Percentiles rank a stretch among this genome's conserved stretches.
Evolutionary conservation across 2,329 filamentous ascomycete species (phyloP).

Genomic region (Colletotrichum sp.): DNA sequence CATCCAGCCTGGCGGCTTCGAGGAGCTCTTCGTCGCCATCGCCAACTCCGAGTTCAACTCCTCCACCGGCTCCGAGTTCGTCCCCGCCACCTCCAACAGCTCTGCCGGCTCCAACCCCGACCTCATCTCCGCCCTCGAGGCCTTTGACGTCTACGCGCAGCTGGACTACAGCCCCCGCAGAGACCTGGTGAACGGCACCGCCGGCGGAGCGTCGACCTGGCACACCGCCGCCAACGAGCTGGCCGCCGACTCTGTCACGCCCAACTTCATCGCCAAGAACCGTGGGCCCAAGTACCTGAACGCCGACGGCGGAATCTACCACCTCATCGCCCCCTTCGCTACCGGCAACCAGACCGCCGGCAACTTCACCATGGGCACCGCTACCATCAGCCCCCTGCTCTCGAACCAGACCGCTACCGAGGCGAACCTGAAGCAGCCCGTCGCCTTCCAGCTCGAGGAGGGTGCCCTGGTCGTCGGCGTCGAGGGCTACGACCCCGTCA

Average conservation of each 20-base stretch:
- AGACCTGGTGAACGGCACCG: slow-evolving; percentile 44
- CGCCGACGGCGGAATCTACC: slow-evolving; percentile 36
- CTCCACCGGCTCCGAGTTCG: slow-evolving; percentile 32
- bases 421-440: neutral
- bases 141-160: slow-evolving; percentile 47
- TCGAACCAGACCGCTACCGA: slow-evolving; percentile 3
- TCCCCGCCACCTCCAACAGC: slow-evolving; percentile 5
- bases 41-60: slow-evolving; percentile 33
- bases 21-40: slow-evolving; percentile 44
- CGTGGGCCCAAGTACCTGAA: slow-evolving; percentile 50
- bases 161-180: slow-evolving; percentile 41
- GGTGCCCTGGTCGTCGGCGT: slow-evolving; percentile 25
- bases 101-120: slow-evolving; percentile 24
- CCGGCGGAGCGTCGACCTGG: slow-evolving; percentile 36
- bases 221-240: slow-evolving; percentile 40
- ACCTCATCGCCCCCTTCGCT: slow-evolving; percentile 47
- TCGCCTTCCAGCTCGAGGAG: slow-evolving; percentile 30
- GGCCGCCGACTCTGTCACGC: slow-evolving; percentile 30
- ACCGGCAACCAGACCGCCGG: slow-evolving; percentile 40
- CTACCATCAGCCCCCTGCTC: slow-evolving; percentile 33
- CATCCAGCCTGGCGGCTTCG: slow-evolving; percentile 51
- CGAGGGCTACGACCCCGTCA: slow-evolving; percentile 24
- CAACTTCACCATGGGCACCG: slow-evolving; percentile 47
- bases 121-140: slow-evolving; percentile 38
- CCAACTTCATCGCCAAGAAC: slow-evolving; percentile 49